Evolutionary conservation across 202 grass and related monocot genomes (phyloP).

Genomic region (Zizania palustris): DNA sequence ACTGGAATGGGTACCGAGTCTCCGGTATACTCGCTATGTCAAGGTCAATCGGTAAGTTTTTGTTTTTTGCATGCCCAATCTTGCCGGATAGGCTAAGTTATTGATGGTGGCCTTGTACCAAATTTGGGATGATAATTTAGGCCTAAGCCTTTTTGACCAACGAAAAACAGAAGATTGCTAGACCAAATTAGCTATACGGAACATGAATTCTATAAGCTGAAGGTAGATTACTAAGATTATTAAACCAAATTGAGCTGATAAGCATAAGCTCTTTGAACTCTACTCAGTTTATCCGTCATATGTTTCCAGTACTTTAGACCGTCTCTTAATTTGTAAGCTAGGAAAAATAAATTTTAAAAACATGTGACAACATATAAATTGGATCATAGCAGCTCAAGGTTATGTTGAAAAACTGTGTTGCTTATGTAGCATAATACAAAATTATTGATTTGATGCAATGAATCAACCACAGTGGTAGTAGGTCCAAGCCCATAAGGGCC

Average conservation of each 20-base stretch:
- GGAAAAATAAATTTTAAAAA: not conserved
- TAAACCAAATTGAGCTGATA: too few relatives aligned
- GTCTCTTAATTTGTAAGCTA: constrained; percentile 6
- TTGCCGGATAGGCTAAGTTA: not conserved
- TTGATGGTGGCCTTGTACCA: constrained; percentile 15
- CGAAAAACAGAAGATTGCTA: not conserved
- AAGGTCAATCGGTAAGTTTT: constrained; percentile 66
- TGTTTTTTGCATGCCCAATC: constrained; percentile 29
- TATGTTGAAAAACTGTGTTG: constrained; percentile 1
- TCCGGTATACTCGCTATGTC: constrained; percentile 73
- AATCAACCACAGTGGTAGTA: not conserved
- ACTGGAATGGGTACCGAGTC: constrained; percentile 72
- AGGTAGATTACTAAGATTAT: too few relatives aligned
- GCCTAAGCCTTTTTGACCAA: constrained; percentile 1
- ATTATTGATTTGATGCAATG: not conserved
- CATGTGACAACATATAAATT: not conserved
- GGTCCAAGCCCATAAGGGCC: constrained; percentile 1
- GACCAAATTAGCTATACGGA: not conserved
- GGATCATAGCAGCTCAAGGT: not conserved
- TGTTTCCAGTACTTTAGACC: not conserved
- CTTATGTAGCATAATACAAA: not conserved
- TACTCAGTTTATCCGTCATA: too few relatives aligned
- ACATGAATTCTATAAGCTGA: not conserved
- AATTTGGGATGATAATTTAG: constrained; percentile 2
- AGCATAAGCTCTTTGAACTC: too few relatives aligned